Base-by-base conservation (phyloP, 208 protist genomes). In the Leishmania tropica region DNA sequence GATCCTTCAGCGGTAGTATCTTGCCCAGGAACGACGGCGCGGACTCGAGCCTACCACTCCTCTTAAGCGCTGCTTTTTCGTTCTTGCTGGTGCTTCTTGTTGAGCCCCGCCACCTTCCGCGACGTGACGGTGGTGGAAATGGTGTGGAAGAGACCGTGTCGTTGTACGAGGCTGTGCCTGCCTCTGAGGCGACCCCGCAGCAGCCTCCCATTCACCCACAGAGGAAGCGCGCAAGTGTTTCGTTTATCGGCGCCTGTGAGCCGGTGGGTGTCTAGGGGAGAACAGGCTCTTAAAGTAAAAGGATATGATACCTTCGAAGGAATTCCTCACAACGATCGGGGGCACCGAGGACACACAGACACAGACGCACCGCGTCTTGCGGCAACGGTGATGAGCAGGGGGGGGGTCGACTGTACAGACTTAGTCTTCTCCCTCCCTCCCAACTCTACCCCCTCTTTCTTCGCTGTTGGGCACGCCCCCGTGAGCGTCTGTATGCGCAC, bases 131-230 rank as follows among this genome's bases (percentile, higher is more conserved):
- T 7, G 47, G 40, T 7, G 51, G 42, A 56, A 54, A 4, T 48
- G 62, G 21, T 70, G 67, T 8, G 4, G 72, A 28, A 15, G 72
- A 60, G n/a, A 5, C 67, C 17, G 2, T 15, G 35, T 11, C 74
- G 7, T 83, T 65, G 7, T 37, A 35, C 5, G 58, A 15, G 28
- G 42, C 68, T 11, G 24, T 70, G 40, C 64, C 56, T 42, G 51
- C 1, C 60, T 62, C 62, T 19, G 72, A 56, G 40, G 58, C 78
- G 11, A 7, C n/a, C 24, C 77, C 78, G 37, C 83, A 86, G 58
- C 83, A 86, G 53, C 45, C 53, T 21, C 83, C 83, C 83, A 86
- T 86, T 47, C 45, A 8, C 24, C 37, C 0, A 0, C 24, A 3
- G 8, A 24, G 10, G 68, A 28, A 11, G 28, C 68, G 21, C 2